Conservation (phyloP, 225 moss, liverwort and hornwort species). For the Antitrichia curtipendula region DNA sequence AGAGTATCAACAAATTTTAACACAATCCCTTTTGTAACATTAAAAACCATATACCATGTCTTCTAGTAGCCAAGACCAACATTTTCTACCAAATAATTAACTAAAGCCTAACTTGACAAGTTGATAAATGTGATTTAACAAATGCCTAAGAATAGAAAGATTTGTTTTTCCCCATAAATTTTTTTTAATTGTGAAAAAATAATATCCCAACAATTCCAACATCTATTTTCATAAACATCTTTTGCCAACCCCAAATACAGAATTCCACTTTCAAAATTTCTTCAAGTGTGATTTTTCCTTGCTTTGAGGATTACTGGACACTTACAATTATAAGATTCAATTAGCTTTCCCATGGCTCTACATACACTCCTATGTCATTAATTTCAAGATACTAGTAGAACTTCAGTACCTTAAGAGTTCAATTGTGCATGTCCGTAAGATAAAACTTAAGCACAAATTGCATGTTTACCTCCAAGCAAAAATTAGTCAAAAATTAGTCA, state of each 20-base stretch:
- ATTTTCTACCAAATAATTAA: background rate
- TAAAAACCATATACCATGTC: background rate
- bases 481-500: no score
- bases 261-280: background rate
- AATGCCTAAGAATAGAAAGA: no score
- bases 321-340: background rate
- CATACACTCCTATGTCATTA: background rate
- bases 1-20: background rate
- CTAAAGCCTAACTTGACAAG: background rate
- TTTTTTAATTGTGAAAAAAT: background rate
- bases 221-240: background rate
- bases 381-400: background rate
- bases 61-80: no score
- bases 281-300: background rate
- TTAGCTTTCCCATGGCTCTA: background rate
- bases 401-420: background rate
- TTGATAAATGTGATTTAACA: background rate
- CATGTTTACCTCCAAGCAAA: background rate
- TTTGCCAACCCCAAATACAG: accelerated
- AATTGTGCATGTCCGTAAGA: background rate
- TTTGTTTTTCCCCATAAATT: accelerated
- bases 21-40: accelerated
- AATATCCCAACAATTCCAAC: no score
- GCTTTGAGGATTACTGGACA: background rate
- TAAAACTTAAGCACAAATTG: background rate